phyloP scores from a whole-genome alignment of 345 rosid genomes.

The Eucalyptus curtisii region DNA sequence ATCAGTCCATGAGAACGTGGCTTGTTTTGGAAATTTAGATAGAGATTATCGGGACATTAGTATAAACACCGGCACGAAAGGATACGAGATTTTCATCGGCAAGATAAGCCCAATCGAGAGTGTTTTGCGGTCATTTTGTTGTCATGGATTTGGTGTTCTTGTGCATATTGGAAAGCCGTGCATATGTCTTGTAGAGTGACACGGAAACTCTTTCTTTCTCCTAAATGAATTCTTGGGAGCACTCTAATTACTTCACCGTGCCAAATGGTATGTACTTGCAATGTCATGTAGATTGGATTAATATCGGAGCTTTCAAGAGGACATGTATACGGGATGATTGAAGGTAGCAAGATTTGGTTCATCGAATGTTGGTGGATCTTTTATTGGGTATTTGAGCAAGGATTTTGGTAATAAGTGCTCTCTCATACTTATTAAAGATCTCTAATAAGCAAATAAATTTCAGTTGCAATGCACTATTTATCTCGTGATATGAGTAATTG shows the following conservation, averaged over 20 bases:
- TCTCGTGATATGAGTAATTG: background rate
- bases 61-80: background rate
- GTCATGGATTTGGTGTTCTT: background rate
- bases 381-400: background rate
- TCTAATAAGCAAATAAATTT: background rate
- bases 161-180: background rate
- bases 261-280: background rate
- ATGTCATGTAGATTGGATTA: background rate
- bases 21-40: background rate
- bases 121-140: background rate
- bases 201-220: background rate
- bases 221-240: background rate
- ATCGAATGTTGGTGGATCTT: background rate
- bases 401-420: background rate
- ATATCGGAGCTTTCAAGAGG: background rate
- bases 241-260: background rate
- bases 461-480: background rate
- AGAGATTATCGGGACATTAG: background rate
- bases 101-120: background rate
- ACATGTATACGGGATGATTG: background rate
- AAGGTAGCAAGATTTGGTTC: background rate
- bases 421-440: background rate
- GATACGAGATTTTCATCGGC: background rate
- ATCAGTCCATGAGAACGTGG: background rate
- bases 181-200: background rate